These are phyloP conservation scores for Puccinia horiana DNA, from an alignment of 1,284 basidiomycete genomes.

Conservation along the genomic window DNA sequence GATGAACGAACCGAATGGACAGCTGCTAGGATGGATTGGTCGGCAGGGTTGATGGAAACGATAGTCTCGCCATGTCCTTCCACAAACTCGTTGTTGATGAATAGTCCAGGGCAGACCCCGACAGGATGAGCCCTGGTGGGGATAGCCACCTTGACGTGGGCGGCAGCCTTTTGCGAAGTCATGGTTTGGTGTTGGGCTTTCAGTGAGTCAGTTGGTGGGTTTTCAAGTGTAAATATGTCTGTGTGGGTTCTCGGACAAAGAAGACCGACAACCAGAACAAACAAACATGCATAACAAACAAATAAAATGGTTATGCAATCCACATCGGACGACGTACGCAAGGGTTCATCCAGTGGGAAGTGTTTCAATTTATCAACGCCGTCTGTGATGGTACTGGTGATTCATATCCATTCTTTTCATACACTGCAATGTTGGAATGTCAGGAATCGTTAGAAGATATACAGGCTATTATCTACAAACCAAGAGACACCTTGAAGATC, in stretches of 20 bases:
- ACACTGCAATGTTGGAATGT: too few species aligned
- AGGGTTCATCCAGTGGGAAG: too few species aligned
- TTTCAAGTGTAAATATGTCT: too few species aligned
- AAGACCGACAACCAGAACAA: too few species aligned
- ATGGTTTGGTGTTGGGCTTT: background rate
- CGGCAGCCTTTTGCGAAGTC: conserved; percentile 14
- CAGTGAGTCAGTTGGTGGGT: background rate
- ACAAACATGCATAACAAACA: background rate
- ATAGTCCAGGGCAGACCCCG: conserved; percentile 50
- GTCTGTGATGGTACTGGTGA: background rate
- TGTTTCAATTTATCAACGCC: too few species aligned
- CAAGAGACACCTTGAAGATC: too few species aligned
- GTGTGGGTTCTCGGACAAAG: too few species aligned
- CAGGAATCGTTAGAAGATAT: too few species aligned
- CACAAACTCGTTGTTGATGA: conserved; percentile 52
- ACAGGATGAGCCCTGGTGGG: conserved; percentile 35
- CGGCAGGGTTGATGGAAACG: conserved; percentile 50
- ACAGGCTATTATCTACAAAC: too few species aligned
- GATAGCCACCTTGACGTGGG: conserved; percentile 9
- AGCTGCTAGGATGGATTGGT: conserved; percentile 35
- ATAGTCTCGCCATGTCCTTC: conserved; percentile 50
- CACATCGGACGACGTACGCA: too few species aligned
- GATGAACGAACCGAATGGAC: conserved; percentile 41
- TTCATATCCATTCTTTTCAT: background rate
- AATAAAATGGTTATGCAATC: too few species aligned